Evolutionary conservation across 805 yeast species (phyloP).

Genomic region (Priceomyces carsonii): DNA sequence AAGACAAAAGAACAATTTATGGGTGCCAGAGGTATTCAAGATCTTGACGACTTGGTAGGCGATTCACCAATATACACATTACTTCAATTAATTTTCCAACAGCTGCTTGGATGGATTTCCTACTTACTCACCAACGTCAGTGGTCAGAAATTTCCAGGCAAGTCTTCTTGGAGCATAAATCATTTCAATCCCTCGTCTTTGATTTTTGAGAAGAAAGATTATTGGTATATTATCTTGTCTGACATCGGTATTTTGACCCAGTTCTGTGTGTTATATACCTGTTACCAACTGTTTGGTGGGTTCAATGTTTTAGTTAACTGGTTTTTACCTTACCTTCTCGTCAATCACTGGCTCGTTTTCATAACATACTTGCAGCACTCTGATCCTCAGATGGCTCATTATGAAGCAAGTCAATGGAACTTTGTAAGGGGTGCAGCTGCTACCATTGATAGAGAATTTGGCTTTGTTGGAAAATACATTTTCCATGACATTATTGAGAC

Average conservation of each 20-base stretch:
- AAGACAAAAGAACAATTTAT: conserved; percentile 59
- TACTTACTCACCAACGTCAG: conserved; percentile 71
- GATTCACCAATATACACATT: conserved; percentile 76
- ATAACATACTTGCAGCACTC: conserved; percentile 85
- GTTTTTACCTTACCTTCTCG: conserved; percentile 75
- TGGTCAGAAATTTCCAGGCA: conserved; percentile 62
- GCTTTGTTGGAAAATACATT: conserved; percentile 72
- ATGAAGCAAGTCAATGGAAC: conserved; percentile 74
- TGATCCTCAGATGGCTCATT: conserved; percentile 78
- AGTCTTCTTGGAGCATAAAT: conserved; percentile 48
- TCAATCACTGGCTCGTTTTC: conserved; percentile 89
- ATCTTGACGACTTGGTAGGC: conserved; percentile 58
- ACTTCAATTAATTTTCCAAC: conserved; percentile 59
- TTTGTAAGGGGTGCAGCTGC: conserved; percentile 91
- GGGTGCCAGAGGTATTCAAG: conserved; percentile 31
- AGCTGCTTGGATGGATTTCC: conserved; percentile 73
- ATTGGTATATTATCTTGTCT: conserved; percentile 66
- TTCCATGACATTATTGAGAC: conserved; percentile 92
- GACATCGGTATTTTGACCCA: conserved; percentile 70
- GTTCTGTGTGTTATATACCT: conserved; percentile 52
- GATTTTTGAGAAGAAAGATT: conserved; percentile 71
- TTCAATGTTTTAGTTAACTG: conserved; percentile 67
- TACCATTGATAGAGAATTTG: conserved; percentile 82
- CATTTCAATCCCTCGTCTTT: conserved; percentile 78
- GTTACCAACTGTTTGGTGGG: conserved; percentile 63